Evolutionary conservation across 1,284 basidiomycete species (phyloP).

Genomic region (Ustilago trichophora): DNA sequence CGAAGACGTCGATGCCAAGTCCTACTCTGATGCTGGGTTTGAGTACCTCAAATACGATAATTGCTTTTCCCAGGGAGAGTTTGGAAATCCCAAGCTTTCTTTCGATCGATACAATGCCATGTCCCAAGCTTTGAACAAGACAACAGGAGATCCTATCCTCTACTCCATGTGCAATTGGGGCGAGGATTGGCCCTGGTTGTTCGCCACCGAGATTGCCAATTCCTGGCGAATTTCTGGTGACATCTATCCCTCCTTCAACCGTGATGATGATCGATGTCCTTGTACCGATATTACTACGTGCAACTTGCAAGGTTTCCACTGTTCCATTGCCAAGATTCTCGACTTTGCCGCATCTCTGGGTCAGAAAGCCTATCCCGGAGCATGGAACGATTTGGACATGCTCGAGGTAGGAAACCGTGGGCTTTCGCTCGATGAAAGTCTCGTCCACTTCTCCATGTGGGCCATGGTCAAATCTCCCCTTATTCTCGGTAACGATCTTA

Average conservation of each 20-base stretch:
- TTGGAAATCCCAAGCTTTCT: conserved; percentile 25
- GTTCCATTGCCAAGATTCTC: conserved; percentile 23
- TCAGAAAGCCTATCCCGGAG: conserved; percentile 51
- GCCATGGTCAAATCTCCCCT: conserved; percentile 61
- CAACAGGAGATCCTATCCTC: conserved; percentile 65
- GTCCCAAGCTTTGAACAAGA: conserved; percentile 70
- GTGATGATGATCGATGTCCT: conserved; percentile 26
- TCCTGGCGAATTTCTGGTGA: conserved; percentile 68
- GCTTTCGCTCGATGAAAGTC: conserved; percentile 45
- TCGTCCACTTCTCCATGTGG: conserved; percentile 62
- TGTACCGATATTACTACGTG: conserved; percentile 27
- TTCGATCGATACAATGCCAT: conserved; percentile 69
- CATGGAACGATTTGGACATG: conserved; percentile 63
- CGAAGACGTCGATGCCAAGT: conserved; percentile 70
- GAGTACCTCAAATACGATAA: conserved; percentile 66
- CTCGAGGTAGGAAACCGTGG: conserved; percentile 48
- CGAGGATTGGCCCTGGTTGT: conserved; percentile 41
- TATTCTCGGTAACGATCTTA: conserved; percentile 64
- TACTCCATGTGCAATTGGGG: conserved; percentile 41
- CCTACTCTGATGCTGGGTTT: conserved; percentile 14
- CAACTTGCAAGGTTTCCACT: conserved; percentile 31
- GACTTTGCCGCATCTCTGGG: conserved; percentile 28
- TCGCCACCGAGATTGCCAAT: conserved; percentile 68
- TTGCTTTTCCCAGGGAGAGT: conserved; percentile 67
- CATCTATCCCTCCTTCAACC: conserved; percentile 30